A percentile compares a stretch with the other conserved stretches of the same genome.
Conservation (phyloP, 2,329 filamentous ascomycete genomes). For the Penicillium capsulatum region DNA sequence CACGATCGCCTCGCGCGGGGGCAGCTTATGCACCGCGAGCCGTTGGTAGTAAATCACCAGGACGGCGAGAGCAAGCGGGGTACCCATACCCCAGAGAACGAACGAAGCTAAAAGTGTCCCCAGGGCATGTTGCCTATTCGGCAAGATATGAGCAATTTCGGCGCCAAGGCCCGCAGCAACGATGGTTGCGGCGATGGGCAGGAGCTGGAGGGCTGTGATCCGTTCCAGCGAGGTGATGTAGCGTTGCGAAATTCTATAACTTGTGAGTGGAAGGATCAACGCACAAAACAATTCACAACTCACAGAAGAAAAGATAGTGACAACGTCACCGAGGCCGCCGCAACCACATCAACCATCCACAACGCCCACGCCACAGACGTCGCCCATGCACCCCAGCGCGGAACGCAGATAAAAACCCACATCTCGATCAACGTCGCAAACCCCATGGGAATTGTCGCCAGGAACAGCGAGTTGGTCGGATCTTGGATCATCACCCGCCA, state of each 20-base stretch:
- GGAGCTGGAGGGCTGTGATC: conserved; percentile 62
- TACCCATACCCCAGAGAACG: conserved; percentile 64
- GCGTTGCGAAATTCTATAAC: conserved; percentile 32
- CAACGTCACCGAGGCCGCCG: conserved; percentile 40
- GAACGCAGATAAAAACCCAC: conserved; percentile 55
- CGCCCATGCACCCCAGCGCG: conserved; percentile 54
- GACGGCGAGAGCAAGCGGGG: conserved; percentile 58
- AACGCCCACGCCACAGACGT: conserved; percentile 45
- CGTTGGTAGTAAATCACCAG: conserved; percentile 67
- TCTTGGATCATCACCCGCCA: conserved; percentile 62
- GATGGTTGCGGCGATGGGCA: conserved; percentile 64
- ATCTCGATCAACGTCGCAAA: conserved; percentile 62
- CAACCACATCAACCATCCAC: conserved; percentile 49
- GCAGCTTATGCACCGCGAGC: conserved; percentile 62
- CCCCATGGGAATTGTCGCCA: conserved; percentile 62
- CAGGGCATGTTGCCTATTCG: conserved; percentile 52
- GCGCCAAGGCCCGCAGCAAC: conserved; percentile 63
- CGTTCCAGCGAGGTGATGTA: conserved; percentile 43
- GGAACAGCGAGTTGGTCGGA: conserved; percentile 60
- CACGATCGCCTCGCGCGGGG: conserved; percentile 63
- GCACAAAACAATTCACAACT: too few species aligned
- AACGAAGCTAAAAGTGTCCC: conserved; percentile 63
- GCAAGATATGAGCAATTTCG: conserved; percentile 59
- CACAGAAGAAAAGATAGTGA: conserved; percentile 56
- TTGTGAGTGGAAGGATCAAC: too few species aligned